phyloP scores from a whole-genome alignment of 768 basidiomycete genomes.

The Dacryopinax primogenitus region DNA sequence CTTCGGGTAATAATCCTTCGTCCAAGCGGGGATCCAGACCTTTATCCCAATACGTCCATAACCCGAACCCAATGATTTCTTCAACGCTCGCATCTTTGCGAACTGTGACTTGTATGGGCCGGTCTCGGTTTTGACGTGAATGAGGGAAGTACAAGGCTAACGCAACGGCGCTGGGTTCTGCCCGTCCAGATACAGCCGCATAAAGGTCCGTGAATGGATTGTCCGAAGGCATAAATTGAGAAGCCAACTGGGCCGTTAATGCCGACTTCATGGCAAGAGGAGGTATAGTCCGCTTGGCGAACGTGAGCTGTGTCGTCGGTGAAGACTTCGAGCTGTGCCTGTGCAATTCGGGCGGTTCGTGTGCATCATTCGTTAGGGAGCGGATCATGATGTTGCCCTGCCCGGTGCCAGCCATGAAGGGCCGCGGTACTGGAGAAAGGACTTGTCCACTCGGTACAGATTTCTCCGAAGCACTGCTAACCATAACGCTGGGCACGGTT shows the following conservation, averaged over 20 bases:
- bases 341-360: background rate
- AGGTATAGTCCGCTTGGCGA: constrained; percentile 13
- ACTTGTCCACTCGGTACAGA: background rate
- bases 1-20: constrained; percentile 34
- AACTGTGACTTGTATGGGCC: constrained; percentile 60
- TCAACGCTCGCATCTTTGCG: constrained; percentile 83
- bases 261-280: constrained; percentile 35
- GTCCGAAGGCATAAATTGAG: constrained; percentile 43
- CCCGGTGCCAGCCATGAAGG: background rate
- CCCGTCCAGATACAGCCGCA: constrained; percentile 68
- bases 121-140: constrained; percentile 45
- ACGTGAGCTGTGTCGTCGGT: constrained; percentile 13
- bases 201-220: constrained; percentile 87
- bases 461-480: constrained; percentile 5
- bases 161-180: constrained; percentile 41
- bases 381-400: background rate
- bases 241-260: constrained; percentile 61
- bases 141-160: constrained; percentile 80
- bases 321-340: background rate
- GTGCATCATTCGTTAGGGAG: background rate
- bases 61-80: constrained; percentile 84
- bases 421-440: background rate
- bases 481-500: background rate
- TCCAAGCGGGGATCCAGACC: constrained; percentile 66
- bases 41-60: constrained; percentile 91